phyloP scores from a whole-genome alignment of 805 yeast species.

The Pachysolen tannophilus region DNA sequence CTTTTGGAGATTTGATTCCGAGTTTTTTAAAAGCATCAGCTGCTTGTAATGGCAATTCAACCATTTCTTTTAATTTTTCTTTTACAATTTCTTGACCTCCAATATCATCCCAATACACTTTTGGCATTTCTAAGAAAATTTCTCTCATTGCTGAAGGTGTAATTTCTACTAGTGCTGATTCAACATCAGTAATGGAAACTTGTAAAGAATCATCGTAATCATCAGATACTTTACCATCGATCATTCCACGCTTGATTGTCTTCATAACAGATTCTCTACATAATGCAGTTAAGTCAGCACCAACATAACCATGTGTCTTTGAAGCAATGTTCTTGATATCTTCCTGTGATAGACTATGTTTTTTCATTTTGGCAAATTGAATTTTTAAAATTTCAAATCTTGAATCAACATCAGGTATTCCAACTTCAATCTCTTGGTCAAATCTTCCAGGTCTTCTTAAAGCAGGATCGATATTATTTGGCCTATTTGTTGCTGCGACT shows the following conservation, averaged over 20 bases:
- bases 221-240: no score
- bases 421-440: slow-evolving; percentile 84
- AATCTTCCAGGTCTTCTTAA: slow-evolving; percentile 82
- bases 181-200: slow-evolving; percentile 52
- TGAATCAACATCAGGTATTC: slow-evolving; percentile 83
- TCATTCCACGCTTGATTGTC: slow-evolving; percentile 59
- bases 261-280: slow-evolving; percentile 44
- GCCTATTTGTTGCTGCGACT: slow-evolving; percentile 67
- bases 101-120: slow-evolving; percentile 87
- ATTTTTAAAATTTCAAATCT: slow-evolving; percentile 64
- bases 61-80: slow-evolving; percentile 77
- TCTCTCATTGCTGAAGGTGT: slow-evolving; percentile 98
- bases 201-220: slow-evolving; percentile 29
- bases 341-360: slow-evolving; percentile 39
- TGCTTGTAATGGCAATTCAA: slow-evolving; percentile 84
- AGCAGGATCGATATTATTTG: slow-evolving; percentile 62
- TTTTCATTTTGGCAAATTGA: slow-evolving; percentile 49
- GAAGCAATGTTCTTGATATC: slow-evolving; percentile 60
- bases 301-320: slow-evolving; percentile 94
- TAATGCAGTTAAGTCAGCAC: slow-evolving; percentile 87
- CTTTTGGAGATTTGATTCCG: slow-evolving; percentile 89
- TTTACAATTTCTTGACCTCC: slow-evolving; percentile 91
- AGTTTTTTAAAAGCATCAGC: slow-evolving; percentile 65
- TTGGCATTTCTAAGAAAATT: slow-evolving; percentile 88
- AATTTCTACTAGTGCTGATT: slow-evolving; percentile 65